Evolutionary conservation across 2,329 filamentous ascomycete genomes (phyloP).

Genomic region (Monascus ruber): DNA sequence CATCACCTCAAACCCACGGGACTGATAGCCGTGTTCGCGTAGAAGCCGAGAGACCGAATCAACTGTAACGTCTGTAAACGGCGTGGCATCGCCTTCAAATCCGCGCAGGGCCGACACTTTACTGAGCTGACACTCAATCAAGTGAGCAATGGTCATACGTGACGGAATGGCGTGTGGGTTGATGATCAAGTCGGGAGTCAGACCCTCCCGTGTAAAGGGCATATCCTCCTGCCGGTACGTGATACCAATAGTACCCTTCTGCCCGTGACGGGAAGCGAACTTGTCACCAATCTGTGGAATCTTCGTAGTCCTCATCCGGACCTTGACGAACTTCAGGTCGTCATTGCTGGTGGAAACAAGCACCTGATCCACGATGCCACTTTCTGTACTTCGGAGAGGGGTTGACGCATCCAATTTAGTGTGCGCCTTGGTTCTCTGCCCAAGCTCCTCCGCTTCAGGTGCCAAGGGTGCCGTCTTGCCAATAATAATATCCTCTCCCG

Average conservation of each 20-base stretch:
- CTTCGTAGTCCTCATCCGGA: conserved; percentile 94
- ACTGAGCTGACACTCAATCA: conserved; percentile 95
- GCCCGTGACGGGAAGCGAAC: conserved; percentile 96
- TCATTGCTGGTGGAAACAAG: conserved; percentile 90
- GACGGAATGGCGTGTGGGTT: conserved; percentile 99
- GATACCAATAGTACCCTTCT: conserved; percentile 98
- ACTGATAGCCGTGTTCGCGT: conserved; percentile 85
- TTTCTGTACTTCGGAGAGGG: conserved; percentile 87
- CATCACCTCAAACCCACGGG: conserved; percentile 95
- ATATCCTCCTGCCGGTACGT: conserved; percentile 97
- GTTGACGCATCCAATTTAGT: conserved; percentile 94
- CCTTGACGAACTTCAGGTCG: conserved; percentile 91
- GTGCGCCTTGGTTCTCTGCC: conserved; percentile 79
- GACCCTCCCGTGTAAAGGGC: conserved; percentile 88
- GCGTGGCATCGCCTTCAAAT: conserved; percentile 92
- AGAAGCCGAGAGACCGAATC: conserved; percentile 82
- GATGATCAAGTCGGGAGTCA: conserved; percentile 93
- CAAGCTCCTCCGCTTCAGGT: conserved; percentile 83
- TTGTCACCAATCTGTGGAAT: conserved; percentile 98
- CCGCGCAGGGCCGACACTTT: conserved; percentile 91
- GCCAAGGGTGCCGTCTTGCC: conserved; percentile 95
- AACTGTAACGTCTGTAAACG: conserved; percentile 95
- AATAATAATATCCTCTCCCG: conserved; percentile 97
- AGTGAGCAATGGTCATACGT: conserved; percentile 99
- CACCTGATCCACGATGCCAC: conserved; percentile 89